These are phyloP conservation scores for Nephelium lappaceum DNA, from an alignment of 345 rosid species.

Conservation along the genomic window DNA sequence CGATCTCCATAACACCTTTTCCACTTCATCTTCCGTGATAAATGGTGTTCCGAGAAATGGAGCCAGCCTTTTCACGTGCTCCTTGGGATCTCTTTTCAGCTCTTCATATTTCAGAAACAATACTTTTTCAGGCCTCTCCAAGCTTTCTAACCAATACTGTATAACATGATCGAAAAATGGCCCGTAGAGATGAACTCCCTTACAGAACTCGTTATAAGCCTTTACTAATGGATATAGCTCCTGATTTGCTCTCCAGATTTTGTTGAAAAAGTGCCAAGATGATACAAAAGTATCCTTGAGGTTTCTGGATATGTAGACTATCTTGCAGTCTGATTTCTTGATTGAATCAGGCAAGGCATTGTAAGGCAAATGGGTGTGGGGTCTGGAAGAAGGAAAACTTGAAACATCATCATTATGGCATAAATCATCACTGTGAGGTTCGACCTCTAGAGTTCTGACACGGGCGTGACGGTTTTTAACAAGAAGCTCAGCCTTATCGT, in stretches of 20 bases:
- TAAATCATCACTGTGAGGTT: neutral
- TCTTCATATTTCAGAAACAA: slow-evolving; percentile 46
- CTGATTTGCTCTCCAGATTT: neutral
- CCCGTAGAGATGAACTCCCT: slow-evolving; percentile 32
- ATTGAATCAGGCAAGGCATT: slow-evolving; percentile 30
- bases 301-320: slow-evolving; percentile 37
- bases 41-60: slow-evolving; percentile 27
- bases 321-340: slow-evolving; percentile 28
- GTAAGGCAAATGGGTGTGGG: slow-evolving; percentile 40
- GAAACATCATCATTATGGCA: too few relatives aligned
- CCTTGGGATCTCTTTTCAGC: slow-evolving; percentile 28
- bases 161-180: slow-evolving; percentile 41
- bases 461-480: slow-evolving; percentile 24
- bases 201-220: slow-evolving; percentile 34
- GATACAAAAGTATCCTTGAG: slow-evolving; percentile 41
- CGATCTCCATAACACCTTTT: slow-evolving; percentile 34
- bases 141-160: slow-evolving; percentile 35
- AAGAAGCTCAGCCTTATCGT: slow-evolving; percentile 17
- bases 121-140: slow-evolving; percentile 24
- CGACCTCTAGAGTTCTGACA: slow-evolving; percentile 25
- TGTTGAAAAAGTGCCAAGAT: slow-evolving; percentile 35
- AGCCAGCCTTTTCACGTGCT: slow-evolving; percentile 29
- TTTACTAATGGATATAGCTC: slow-evolving; percentile 23
- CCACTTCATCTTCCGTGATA: slow-evolving; percentile 31
- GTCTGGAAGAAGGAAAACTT: slow-evolving; percentile 22